phyloP scores from a whole-genome alignment of 1,284 basidiomycete genomes.

The Cryptococcus floricola region DNA sequence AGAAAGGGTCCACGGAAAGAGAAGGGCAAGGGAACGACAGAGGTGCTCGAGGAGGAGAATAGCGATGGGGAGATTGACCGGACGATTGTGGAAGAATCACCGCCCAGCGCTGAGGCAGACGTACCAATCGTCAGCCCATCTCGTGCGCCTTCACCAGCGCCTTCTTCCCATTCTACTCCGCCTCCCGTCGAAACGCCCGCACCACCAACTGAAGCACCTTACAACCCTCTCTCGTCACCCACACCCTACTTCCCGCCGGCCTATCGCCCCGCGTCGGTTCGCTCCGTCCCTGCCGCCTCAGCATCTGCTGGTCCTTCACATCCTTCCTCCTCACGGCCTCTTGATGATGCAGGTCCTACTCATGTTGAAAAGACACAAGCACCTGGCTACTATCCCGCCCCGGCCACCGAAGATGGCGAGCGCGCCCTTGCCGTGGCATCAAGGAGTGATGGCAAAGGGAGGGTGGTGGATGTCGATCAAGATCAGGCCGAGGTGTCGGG shows the following conservation, averaged over 20 bases:
- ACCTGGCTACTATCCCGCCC: conserved; percentile 47
- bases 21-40: conserved; percentile 6
- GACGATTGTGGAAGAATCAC: background rate
- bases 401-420: conserved; percentile 45
- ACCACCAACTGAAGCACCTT: background rate
- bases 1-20: conserved; percentile 11
- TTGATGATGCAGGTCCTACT: background rate
- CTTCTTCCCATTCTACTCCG: background rate
- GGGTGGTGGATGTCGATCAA: conserved; percentile 16
- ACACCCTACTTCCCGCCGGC: conserved; percentile 39
- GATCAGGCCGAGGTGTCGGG: conserved; percentile 10
- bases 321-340: background rate
- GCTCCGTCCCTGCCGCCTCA: conserved; percentile 17
- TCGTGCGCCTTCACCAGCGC: background rate
- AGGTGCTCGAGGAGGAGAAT: conserved; percentile 12
- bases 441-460: conserved; percentile 37
- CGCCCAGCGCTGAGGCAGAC: background rate
- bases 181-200: background rate
- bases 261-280: conserved; percentile 44
- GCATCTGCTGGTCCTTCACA: conserved; percentile 7
- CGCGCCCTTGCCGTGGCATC: conserved; percentile 39
- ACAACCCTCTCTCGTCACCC: background rate
- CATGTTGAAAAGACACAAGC: conserved; percentile 38
- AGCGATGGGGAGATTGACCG: background rate
- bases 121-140: background rate